Base-by-base conservation (phyloP, 805 yeast species). In the Candida vartiovaarae region DNA sequence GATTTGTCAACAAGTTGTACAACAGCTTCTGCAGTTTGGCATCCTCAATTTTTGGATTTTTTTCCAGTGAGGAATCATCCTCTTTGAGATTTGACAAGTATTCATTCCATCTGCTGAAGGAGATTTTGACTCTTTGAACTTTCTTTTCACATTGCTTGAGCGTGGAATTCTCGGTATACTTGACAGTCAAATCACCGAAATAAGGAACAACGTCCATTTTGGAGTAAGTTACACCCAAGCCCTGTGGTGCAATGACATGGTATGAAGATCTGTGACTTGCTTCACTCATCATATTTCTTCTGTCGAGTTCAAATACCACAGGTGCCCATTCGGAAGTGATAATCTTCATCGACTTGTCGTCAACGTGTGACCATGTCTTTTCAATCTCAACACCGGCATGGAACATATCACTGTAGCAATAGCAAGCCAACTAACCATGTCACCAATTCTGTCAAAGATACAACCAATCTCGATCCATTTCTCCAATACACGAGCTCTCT, bases 401-500 rank as follows among this genome's bases (percentile, higher is more conserved):
- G 95, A 84, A 55, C 95, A 82, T 2, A 90, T 72, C 2, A 84
- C 72, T 0, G 93, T 80, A 1, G 96, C 87, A 52, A 91, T 79
- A 0, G 96, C 95, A 25, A 88, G 67, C 97, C 97, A 91, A 29
- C 93, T 82, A 0, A 89, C 90, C 90, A 88, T 87, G 59, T 91
- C 95, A 40, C 98, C 98, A 29, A 76, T 67, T 47, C 76, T 76
- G 55, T 87, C 93, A 48, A 91, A 75, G 27, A 70, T 66, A 49
- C 83, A 78, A 4, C 96, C 98, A 36, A 91, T 68, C 47, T 80
- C 79, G 36, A 90, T 84, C 98, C 98, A 91, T 57, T 79, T 82
- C 38, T 80, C 78, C 32, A 91, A 61, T 4, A 89, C 56, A 35
- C 74, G 64, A 1, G 95, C 95, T 46, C 93, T 72, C 29, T 62